Evolutionary conservation across 257 asterid species (phyloP), one percentile per base, ranked within the genome.

Genomic region (Solanum peruvianum): DNA sequence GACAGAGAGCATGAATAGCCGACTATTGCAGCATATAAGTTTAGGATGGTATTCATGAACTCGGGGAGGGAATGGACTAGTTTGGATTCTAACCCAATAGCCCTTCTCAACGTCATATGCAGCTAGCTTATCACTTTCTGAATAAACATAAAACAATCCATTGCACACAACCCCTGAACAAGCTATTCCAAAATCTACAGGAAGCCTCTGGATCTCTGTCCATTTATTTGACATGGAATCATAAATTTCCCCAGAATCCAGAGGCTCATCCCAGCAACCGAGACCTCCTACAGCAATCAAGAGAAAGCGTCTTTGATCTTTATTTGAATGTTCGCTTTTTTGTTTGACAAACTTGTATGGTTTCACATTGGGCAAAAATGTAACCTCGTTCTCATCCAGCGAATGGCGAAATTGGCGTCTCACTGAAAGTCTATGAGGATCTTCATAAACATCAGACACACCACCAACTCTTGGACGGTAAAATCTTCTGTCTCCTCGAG

Each of bases 231-330:
- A 90, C 29, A 88, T 73, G 2, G 98, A 92, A 87, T 97, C 99
- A 67, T 94, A 97, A 11, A 97, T 93, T 90, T 97, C 99, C n/a
- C 93, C 94, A 1, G 98, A 90, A 90, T 95, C 96, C 78, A 97
- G 78, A 0, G 98, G 94, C 86, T 96, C 99, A 11, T 97, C 98
- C 99, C 98, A 97, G 27, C 96, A 88, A 76, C 99, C 99, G 29
- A 92, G 97, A 42, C 99, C 99, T 87, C 99, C 99, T 11, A 97
- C 98, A 4, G 95, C 98, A 29, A 97, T 93, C 90, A 97, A 39
- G 60, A 95, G 88, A 85, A 92, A 92, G 85, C 92, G 93, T 75
- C 66, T 92, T 58, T 89, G 62, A 85, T 90, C 92, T 89, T 91
- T 92, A 87, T 88, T 87, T 5, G 92, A 83, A 49, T 83, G 89